A percentile compares a stretch with the other conserved stretches of the same genome.
phyloP scores from a whole-genome alignment of 2,329 filamentous ascomycete genomes.

The Phoma sp. region DNA sequence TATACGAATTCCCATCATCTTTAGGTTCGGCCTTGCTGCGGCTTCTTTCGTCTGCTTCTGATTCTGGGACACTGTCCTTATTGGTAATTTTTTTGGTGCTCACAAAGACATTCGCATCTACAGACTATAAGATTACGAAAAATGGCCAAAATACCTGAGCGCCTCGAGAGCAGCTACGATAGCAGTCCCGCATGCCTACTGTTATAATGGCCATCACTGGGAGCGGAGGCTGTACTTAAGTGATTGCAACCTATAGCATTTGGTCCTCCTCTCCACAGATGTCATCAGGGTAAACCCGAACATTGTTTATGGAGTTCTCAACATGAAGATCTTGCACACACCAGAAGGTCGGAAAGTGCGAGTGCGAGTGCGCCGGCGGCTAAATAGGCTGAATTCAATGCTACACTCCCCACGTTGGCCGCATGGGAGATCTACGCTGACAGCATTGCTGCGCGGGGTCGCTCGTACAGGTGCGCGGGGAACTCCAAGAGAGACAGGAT shows the following conservation, averaged over 20 bases:
- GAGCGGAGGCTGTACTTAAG: too few relatives aligned
- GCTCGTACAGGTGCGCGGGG: background rate
- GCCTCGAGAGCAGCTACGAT: too few relatives aligned
- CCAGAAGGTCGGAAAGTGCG: background rate
- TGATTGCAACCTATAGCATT: too few relatives aligned
- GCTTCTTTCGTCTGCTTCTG: background rate
- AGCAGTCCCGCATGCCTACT: too few relatives aligned
- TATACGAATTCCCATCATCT: background rate
- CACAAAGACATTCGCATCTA: too few relatives aligned
- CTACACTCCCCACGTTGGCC: too few relatives aligned
- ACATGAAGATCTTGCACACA: too few relatives aligned
- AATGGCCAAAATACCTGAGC: too few relatives aligned
- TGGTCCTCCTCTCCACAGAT: background rate
- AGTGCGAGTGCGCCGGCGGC: background rate
- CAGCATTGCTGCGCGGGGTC: background rate
- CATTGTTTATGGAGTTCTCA: background rate
- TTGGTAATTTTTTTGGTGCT: background rate
- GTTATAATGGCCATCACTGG: too few relatives aligned
- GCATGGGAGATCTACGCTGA: background rate
- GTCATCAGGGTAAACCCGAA: background rate
- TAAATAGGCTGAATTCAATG: background rate
- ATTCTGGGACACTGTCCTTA: too few relatives aligned
- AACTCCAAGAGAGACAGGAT: background rate
- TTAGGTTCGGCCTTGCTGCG: conserved; percentile 1
- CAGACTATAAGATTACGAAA: too few relatives aligned